Evolutionary conservation across 1,284 basidiomycete species (phyloP).

Genomic region (Irpex sp.): DNA sequence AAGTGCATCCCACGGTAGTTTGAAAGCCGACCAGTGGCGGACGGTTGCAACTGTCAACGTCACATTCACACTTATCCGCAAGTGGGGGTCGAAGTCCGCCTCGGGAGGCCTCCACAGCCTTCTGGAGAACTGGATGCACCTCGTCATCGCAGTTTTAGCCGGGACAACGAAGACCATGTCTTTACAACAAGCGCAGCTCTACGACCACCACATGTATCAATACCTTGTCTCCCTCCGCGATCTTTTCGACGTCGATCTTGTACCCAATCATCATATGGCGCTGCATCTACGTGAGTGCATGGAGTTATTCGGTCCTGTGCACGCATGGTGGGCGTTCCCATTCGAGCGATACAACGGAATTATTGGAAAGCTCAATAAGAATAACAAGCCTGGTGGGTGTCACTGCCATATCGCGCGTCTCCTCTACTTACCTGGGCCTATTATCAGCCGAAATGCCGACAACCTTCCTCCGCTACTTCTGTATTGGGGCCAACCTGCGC

Average conservation of each 20-base stretch:
- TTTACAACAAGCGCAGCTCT: conserved; percentile 1
- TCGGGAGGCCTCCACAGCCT: conserved; percentile 2
- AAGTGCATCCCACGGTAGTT: conserved; percentile 15
- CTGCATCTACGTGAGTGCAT: conserved; percentile 20
- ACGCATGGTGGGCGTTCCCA: conserved; percentile 21
- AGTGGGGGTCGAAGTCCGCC: conserved; percentile 10
- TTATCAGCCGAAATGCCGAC: conserved; percentile 8
- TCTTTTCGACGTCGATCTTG: conserved; percentile 13
- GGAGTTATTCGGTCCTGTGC: conserved; percentile 19
- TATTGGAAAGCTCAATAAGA: conserved; percentile 8
- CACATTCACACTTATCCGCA: conserved; percentile 15
- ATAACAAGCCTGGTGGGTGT: conserved; percentile 3
- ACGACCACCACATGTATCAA: conserved; percentile 10
- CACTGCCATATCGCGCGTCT: neutral
- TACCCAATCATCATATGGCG: conserved; percentile 20
- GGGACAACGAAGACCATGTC: conserved; percentile 9
- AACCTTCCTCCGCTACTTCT: conserved; percentile 12
- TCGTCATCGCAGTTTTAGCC: conserved; percentile 15
- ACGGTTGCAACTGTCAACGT: conserved; percentile 17
- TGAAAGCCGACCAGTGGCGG: conserved; percentile 24
- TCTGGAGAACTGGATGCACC: conserved; percentile 19
- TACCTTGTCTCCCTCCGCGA: conserved; percentile 12
- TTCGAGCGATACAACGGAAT: conserved; percentile 19
- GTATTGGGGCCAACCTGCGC: conserved; percentile 6
- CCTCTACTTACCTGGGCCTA: neutral